Evolutionary conservation across 768 basidiomycete species (phyloP).

Genomic region (Tylopilus sp.): DNA sequence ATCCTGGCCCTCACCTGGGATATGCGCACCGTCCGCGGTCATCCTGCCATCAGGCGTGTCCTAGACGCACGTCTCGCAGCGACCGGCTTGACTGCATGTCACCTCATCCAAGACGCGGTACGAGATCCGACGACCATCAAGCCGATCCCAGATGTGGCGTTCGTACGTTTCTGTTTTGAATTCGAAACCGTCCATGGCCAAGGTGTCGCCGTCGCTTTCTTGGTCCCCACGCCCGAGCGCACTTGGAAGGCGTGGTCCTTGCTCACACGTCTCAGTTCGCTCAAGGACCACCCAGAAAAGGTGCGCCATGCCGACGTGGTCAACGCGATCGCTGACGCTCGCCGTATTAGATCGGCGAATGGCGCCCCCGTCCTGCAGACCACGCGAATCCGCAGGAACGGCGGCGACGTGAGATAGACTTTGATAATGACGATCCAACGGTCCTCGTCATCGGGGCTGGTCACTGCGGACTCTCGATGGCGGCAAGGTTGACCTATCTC

Average conservation of each 20-base stretch:
- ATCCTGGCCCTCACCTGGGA: constrained; percentile 51
- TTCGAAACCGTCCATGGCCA: constrained; percentile 50
- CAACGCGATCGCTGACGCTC: background rate
- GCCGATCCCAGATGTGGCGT: constrained; percentile 50
- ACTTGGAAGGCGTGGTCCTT: constrained; percentile 59
- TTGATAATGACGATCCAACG: constrained; percentile 45
- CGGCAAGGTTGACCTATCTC: constrained; percentile 57
- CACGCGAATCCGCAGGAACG: constrained; percentile 51
- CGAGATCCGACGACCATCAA: constrained; percentile 32
- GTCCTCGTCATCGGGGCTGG: constrained; percentile 65
- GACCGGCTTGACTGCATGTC: constrained; percentile 17
- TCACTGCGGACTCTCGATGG: constrained; percentile 61
- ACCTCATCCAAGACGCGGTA: constrained; percentile 22
- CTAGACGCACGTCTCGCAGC: constrained; percentile 35
- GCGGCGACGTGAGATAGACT: constrained; percentile 40
- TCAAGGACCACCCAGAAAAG: constrained; percentile 52
- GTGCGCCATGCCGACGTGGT: constrained; percentile 8
- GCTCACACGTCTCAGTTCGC: constrained; percentile 55
- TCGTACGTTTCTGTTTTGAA: constrained; percentile 54
- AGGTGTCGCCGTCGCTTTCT: constrained; percentile 50
- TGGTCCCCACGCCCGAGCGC: constrained; percentile 38
- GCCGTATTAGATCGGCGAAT: constrained; percentile 29
- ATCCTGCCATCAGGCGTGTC: constrained; percentile 33
- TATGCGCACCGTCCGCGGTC: constrained; percentile 46
- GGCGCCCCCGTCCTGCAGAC: constrained; percentile 39